A percentile compares a stretch with the other conserved stretches of the same genome.
Conservation (phyloP, 2,329 filamentous ascomycete genomes). For the Aaosphaeria arxii region DNA sequence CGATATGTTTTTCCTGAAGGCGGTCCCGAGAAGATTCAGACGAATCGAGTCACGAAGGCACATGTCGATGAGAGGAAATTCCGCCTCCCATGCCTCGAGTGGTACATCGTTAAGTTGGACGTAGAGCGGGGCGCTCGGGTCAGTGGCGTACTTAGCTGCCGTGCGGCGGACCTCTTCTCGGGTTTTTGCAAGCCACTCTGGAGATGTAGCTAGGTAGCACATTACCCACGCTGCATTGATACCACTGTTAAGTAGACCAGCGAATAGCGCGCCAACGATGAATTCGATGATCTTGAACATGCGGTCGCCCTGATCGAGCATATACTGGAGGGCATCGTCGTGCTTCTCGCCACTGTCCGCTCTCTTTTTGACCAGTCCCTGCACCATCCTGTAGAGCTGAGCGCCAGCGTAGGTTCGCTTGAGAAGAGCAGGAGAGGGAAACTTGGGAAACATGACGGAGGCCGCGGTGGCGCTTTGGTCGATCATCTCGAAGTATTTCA, state of each 20-base stretch:
- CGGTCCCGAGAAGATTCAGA: constrained; percentile 46
- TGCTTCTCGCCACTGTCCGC: constrained; percentile 40
- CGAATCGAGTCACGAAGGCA: constrained; percentile 56
- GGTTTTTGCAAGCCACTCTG: constrained; percentile 45
- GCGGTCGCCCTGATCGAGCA: constrained; percentile 52
- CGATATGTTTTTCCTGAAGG: constrained; percentile 53
- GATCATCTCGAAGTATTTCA: constrained; percentile 48
- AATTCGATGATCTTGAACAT: constrained; percentile 47
- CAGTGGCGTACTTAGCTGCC: constrained; percentile 43
- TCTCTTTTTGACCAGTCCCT: constrained; percentile 47
- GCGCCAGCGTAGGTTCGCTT: constrained; percentile 46
- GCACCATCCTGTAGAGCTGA: constrained; percentile 49
- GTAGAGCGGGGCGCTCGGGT: constrained; percentile 31
- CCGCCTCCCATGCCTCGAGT: constrained; percentile 54
- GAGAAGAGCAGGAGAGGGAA: constrained; percentile 47
- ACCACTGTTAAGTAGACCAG: constrained; percentile 57
- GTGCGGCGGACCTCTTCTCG: constrained; percentile 48
- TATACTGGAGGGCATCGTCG: constrained; percentile 52
- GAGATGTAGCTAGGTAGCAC: constrained; percentile 30
- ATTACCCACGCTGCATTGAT: constrained; percentile 54
- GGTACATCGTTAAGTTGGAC: constrained; percentile 44
- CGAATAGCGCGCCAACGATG: constrained; percentile 54
- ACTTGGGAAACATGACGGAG: constrained; percentile 52
- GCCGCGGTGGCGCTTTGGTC: constrained; percentile 44
- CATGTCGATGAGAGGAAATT: constrained; percentile 53